Conservation (phyloP, 805 yeast genomes). For the Wickerhamomyces pijperi region DNA sequence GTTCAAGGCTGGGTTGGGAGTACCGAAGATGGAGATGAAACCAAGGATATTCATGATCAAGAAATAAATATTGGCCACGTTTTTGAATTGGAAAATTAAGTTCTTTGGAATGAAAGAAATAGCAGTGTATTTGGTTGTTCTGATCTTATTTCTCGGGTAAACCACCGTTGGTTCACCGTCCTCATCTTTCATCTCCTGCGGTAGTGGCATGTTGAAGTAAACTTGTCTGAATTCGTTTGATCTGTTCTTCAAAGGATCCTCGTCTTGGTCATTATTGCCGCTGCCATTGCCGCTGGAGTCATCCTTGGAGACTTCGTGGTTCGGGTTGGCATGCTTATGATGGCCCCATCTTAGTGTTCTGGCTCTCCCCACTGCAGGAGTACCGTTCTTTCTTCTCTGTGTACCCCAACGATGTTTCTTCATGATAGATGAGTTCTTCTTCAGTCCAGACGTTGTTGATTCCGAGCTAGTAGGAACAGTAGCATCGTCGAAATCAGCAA, state of each 20-base stretch:
- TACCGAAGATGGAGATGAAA: slow-evolving; percentile 67
- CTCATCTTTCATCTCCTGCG: slow-evolving; percentile 46
- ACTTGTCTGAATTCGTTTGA: slow-evolving; percentile 35
- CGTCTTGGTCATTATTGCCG: slow-evolving; percentile 21
- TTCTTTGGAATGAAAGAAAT: slow-evolving; percentile 81
- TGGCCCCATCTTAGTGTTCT: slow-evolving; percentile 47
- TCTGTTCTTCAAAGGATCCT: slow-evolving; percentile 23
- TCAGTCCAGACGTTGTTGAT: not conserved
- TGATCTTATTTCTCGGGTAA: slow-evolving; percentile 84
- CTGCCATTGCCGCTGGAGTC: slow-evolving; percentile 1
- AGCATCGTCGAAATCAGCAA: slow-evolving; percentile 13
- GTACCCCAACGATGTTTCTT: slow-evolving; percentile 88
- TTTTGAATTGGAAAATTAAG: slow-evolving; percentile 66
- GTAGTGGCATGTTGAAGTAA: slow-evolving; percentile 49
- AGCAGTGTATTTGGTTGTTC: slow-evolving; percentile 94
- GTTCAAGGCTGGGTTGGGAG: slow-evolving; percentile 62
- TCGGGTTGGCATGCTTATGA: slow-evolving; percentile 23
- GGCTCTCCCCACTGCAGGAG: slow-evolving; percentile 47
- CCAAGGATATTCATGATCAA: slow-evolving; percentile 71
- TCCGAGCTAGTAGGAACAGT: not conserved
- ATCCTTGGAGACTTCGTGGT: slow-evolving; percentile 10
- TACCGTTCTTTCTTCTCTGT: slow-evolving; percentile 62
- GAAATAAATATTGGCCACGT: slow-evolving; percentile 87
- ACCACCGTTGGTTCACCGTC: slow-evolving; percentile 44
- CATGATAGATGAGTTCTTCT: slow-evolving; percentile 40